Evolutionary conservation across 2,329 filamentous ascomycete species (phyloP), one percentile per base, ranked within the genome.

Genomic region (Ceratocystis diversiconidia): DNA sequence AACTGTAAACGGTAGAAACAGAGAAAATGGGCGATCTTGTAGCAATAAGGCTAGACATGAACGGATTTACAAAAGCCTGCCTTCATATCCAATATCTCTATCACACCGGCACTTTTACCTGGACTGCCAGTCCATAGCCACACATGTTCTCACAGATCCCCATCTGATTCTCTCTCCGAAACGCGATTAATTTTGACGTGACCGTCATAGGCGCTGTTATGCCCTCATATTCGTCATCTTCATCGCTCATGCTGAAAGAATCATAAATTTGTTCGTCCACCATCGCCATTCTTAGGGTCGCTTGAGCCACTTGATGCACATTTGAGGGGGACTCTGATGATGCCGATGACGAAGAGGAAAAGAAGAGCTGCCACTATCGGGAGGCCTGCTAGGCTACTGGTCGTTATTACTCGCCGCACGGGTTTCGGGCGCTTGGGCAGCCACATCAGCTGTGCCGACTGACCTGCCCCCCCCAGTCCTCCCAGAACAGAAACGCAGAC

Each of bases 91-190:
- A 32, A 8, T 8, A 7, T 32, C 30, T 32, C 30, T 32, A 32
- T 7, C 30, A 32, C 4, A 15, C 25, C 25, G 52, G 52, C 8
- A 57, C 25, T 30, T 28, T 46, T n/a, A 82, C 73, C 0, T 71
- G 73, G 1, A 81, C 74, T 15, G 81, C 76, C 36, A 83, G 72
- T 0, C 76, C 80, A 74, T 76, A 82, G 1, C 80, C 81, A 1
- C 74, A 76, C 68, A 73, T 73, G 41, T 78, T 79, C 70, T 83
- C 80, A 75, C 77, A 79, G 0, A 83, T 71, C 0, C 80, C 80
- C 70, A 83, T 74, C 15, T 77, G 78, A 25, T 80, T 83, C 71
- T 81, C 76, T 59, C 71, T 71, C n/a, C 80, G 71, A 66, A 83
- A 82, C 0, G 79, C 78, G 1, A 81, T 75, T 68, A 81, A 76